Evolutionary conservation across 1,284 basidiomycete genomes (phyloP), one percentile per base, ranked within the genome.

Genomic region (Phellopilus nigrolimitatus): DNA sequence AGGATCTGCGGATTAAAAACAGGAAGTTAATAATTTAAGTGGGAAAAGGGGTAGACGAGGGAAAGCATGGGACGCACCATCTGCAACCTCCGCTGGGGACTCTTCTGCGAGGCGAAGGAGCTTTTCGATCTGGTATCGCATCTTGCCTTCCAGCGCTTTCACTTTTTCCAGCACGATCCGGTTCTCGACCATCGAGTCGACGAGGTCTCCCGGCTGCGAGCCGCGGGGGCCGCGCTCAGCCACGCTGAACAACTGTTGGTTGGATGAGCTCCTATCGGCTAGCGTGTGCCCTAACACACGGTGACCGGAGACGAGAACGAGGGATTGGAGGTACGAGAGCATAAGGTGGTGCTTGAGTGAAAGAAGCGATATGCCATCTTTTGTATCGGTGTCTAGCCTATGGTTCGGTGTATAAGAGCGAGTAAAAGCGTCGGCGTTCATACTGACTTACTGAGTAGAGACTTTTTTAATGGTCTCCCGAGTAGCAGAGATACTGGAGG

Each of bases 51-150:
- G 45, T 22, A 49, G 15, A 12, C 10, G 7, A 36, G 56, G 13
- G 60, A 46, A 22, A 38, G 36, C 30, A 48, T 30, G 31, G n/a
- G 21, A 12, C 31, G 36, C 70, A 48, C 71, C 69, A 22, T 80
- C 75, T 38, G 75, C 66, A 13, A 69, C 71, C n/a, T 72, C 70
- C 8, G 77, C 71, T 1, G 76, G 68, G 28, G 79, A 76, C 49
- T 84, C 81, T 28, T 72, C 68, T 0, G 90, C 87, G 3, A 89
- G 69, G 51, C 82, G 78, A 27, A 94, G 78, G 17, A 97, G 79
- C 66, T 98, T 97, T 62, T 97, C 94, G 62, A 98, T 91, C 67
- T 98, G 95, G 66, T 98, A 97, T 55, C 82, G 84, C 76, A 98
- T 86, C 62, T 90, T 84, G 49, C 75, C 77, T 68, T 99, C 95